These are phyloP conservation scores for Abrus pulchellus DNA, from an alignment of 306 rosid species.

Conservation along the genomic window DNA sequence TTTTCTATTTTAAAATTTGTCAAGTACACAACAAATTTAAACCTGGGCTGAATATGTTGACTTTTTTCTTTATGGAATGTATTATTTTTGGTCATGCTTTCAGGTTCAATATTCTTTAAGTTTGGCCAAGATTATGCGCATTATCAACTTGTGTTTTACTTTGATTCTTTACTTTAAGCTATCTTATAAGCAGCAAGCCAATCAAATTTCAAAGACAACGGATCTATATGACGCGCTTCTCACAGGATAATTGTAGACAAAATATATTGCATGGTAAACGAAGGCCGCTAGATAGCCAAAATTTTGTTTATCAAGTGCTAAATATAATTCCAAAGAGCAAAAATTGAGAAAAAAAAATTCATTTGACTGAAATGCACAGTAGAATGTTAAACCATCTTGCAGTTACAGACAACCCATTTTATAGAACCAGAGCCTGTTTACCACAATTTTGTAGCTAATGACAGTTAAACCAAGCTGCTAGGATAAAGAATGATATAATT, in stretches of 20 bases:
- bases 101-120: slow-evolving; percentile 6
- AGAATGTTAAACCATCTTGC: slow-evolving; percentile 37
- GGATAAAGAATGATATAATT: slow-evolving; percentile 60
- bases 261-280: neutral
- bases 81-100: slow-evolving; percentile 15
- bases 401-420: slow-evolving; percentile 39
- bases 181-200: slow-evolving; percentile 5
- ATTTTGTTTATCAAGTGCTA: neutral
- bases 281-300: neutral
- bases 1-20: neutral
- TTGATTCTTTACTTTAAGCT: slow-evolving; percentile 7
- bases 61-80: slow-evolving; percentile 31
- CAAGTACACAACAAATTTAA: neutral
- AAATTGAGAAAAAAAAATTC: slow-evolving; percentile 18
- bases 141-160: neutral
- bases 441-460: slow-evolving; percentile 47
- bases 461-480: slow-evolving; percentile 47
- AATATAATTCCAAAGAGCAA: slow-evolving; percentile 1
- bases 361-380: slow-evolving; percentile 37
- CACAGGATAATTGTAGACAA: neutral
- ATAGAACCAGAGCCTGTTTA: slow-evolving; percentile 46
- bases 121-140: neutral
- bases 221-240: neutral
- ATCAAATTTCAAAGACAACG: slow-evolving; percentile 17
- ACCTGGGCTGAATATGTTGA: neutral